Percentiles rank a stretch among this genome's conserved stretches.
These are phyloP conservation scores for Kalanchoe fedtschenkoi DNA, from an alignment of 164 flowering plant genomes.

Conservation along the genomic window DNA sequence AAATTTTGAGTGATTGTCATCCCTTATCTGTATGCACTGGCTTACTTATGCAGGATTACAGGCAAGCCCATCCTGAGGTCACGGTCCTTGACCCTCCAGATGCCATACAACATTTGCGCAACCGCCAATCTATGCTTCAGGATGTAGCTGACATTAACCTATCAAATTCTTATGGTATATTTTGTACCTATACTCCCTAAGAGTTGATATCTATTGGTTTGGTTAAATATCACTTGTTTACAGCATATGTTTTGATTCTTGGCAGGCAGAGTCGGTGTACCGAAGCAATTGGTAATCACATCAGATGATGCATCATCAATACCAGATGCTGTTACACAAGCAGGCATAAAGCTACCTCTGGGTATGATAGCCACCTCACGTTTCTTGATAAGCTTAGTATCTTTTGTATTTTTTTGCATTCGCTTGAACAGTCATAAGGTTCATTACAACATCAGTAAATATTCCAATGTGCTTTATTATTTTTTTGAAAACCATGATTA, in stretches of 20 bases:
- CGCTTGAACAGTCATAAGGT: background rate
- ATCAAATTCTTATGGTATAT: constrained; percentile 35
- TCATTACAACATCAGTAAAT: background rate
- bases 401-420: background rate
- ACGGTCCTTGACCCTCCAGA: constrained; percentile 54
- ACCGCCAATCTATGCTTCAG: constrained; percentile 57
- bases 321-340: constrained; percentile 53
- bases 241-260: background rate
- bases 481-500: background rate
- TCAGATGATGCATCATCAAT: constrained; percentile 45
- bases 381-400: constrained; percentile 2
- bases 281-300: constrained; percentile 57
- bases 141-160: constrained; percentile 39
- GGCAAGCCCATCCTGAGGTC: constrained; percentile 44
- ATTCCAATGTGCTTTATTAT: background rate
- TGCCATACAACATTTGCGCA: constrained; percentile 38
- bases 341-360: constrained; percentile 60
- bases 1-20: constrained; percentile 1
- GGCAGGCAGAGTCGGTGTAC: constrained; percentile 65
- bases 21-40: background rate
- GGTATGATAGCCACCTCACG: constrained; percentile 23
- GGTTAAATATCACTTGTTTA: background rate
- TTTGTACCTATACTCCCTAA: background rate
- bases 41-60: constrained; percentile 33
- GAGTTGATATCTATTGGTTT: background rate